phyloP scores from a whole-genome alignment of 192 early-diverging fungal genomes.

The Pilobolus umbonatus region DNA sequence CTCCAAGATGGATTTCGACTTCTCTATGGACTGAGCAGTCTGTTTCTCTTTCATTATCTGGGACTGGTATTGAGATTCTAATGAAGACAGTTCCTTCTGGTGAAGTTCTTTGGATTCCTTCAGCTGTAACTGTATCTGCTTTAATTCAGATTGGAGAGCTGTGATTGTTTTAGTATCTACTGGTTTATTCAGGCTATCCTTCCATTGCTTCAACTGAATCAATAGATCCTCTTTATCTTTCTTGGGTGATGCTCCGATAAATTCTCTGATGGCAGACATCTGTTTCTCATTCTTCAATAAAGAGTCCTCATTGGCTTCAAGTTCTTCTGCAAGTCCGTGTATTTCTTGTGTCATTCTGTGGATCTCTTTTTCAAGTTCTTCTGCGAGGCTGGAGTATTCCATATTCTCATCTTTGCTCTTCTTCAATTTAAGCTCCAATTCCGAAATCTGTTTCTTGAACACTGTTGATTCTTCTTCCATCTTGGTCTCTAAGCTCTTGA shows the following conservation, averaged over 20 bases:
- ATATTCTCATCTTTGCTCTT: conserved; percentile 6
- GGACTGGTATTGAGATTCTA: too few species aligned
- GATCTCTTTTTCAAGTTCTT: conserved; percentile 12
- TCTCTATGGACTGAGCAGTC: too few species aligned
- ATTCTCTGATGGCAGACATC: neutral
- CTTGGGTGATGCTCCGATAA: neutral
- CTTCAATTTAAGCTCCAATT: neutral
- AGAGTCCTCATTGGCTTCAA: conserved; percentile 12
- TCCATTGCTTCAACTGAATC: neutral
- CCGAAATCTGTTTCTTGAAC: conserved; percentile 1
- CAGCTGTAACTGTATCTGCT: neutral
- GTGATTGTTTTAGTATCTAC: neutral
- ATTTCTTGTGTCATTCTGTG: conserved; percentile 14
- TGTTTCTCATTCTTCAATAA: conserved; percentile 1
- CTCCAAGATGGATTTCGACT: too few species aligned
- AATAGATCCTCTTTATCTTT: conserved; percentile 14
- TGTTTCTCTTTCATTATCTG: too few species aligned
- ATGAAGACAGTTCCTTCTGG: conserved; percentile 4
- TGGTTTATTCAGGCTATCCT: neutral
- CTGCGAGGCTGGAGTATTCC: conserved; percentile 7
- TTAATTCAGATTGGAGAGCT: neutral
- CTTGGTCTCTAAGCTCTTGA: neutral
- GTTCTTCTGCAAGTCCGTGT: conserved; percentile 1
- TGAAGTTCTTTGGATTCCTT: conserved; percentile 2
- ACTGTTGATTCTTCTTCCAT: neutral